Conservation (phyloP, 345 rosid genomes). For the Anastatica hierochuntica region DNA sequence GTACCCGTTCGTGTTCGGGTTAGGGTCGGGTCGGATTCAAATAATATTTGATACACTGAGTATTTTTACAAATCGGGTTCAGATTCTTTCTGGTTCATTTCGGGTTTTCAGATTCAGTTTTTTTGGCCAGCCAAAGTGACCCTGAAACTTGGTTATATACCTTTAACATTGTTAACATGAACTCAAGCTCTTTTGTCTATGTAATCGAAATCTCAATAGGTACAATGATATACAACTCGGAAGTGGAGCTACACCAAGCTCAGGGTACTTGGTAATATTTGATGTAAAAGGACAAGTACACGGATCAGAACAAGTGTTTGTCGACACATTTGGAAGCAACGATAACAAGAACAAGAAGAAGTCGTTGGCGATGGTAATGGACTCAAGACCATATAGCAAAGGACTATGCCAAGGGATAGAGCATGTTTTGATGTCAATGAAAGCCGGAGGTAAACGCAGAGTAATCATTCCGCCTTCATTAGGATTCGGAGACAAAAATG, state of each 20-base stretch:
- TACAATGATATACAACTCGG: slow-evolving; percentile 71
- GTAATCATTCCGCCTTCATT: slow-evolving; percentile 60
- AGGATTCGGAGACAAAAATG: slow-evolving; percentile 63
- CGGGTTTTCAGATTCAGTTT: no score
- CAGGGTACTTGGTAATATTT: slow-evolving; percentile 75
- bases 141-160: no score
- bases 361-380: slow-evolving; percentile 67
- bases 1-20: no score
- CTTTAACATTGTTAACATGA: no score
- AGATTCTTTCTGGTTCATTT: no score
- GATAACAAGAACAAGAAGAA: slow-evolving; percentile 29
- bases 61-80: no score
- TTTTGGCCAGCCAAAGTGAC: no score
- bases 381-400: slow-evolving; percentile 73
- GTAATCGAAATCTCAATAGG: slow-evolving; percentile 20
- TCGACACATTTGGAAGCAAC: slow-evolving; percentile 45
- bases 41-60: no score
- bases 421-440: slow-evolving; percentile 58
- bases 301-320: slow-evolving; percentile 56
- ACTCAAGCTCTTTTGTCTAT: no score
- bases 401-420: slow-evolving; percentile 89
- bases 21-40: no score
- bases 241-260: slow-evolving; percentile 57
- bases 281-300: slow-evolving; percentile 58
- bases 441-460: slow-evolving; percentile 79